A percentile compares a stretch with the other conserved stretches of the same genome.
Conservation (phyloP, 441 rosid genomes). For the Adansonia rubrostipa region DNA sequence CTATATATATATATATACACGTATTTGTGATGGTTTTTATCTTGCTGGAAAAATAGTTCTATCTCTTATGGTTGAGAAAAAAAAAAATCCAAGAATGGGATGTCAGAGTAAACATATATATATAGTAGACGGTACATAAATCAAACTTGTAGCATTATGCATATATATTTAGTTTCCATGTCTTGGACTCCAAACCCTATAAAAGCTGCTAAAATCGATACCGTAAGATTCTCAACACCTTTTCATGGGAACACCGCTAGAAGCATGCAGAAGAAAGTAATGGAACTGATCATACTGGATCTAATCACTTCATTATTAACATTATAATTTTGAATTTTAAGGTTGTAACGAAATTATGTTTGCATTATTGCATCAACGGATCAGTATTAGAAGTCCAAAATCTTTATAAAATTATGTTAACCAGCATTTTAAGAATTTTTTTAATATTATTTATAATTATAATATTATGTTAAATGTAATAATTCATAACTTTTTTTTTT, state of each 20-base stretch:
- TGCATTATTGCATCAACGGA: not conserved
- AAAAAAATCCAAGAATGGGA: not conserved
- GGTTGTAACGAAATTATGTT: not conserved
- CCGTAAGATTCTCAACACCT: slow-evolving; percentile 11
- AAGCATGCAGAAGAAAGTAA: slow-evolving; percentile 4
- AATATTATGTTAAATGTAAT: no score
- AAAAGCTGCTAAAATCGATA: slow-evolving; percentile 22
- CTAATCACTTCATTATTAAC: not conserved
- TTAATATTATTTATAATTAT: no score
- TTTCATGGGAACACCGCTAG: not conserved
- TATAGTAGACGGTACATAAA: not conserved
- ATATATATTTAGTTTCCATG: not conserved
- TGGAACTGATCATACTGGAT: not conserved
- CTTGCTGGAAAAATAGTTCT: no score
- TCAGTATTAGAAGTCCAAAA: not conserved
- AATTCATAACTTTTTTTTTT: no score
- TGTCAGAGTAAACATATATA: not conserved
- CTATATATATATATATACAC: no score
- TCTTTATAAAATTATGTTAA: no score
- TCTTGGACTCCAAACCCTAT: not conserved
- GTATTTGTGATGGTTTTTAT: no score
- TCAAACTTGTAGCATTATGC: not conserved
- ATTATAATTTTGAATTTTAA: slow-evolving; percentile 1
- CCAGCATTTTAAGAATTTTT: no score
- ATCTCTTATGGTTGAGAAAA: no score